phyloP scores from a whole-genome alignment of 2,329 filamentous ascomycete genomes.

The Hymenoscyphus occultus region DNA sequence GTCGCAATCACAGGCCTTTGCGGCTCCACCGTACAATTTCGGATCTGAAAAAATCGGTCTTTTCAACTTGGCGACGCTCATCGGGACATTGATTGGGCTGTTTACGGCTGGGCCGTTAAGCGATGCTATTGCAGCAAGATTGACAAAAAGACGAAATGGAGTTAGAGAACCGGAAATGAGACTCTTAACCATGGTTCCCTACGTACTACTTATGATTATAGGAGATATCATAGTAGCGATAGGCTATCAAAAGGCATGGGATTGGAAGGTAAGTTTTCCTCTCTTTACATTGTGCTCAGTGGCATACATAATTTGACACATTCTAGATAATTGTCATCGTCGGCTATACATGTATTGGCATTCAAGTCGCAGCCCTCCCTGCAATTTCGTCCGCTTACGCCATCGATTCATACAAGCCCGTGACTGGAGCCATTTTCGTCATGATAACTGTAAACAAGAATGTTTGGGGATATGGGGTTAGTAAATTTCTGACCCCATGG shows the following conservation, averaged over 20 bases:
- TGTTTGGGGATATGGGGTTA: conserved; percentile 59
- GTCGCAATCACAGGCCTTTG: conserved; percentile 46
- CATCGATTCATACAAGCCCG: conserved; percentile 61
- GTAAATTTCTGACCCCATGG: conserved; percentile 54
- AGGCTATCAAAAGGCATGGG: conserved; percentile 52
- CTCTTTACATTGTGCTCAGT: not conserved
- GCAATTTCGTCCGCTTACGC: conserved; percentile 56
- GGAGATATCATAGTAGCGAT: conserved; percentile 46
- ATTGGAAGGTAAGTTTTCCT: conserved; percentile 44
- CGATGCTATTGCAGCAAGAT: conserved; percentile 37
- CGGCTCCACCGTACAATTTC: conserved; percentile 31
- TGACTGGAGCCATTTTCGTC: conserved; percentile 58
- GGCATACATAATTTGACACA: not conserved
- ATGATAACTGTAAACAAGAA: conserved; percentile 63
- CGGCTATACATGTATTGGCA: conserved; percentile 53
- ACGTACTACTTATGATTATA: conserved; percentile 42
- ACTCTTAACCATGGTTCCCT: conserved; percentile 36
- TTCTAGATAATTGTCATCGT: conserved; percentile 48
- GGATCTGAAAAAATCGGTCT: conserved; percentile 45
- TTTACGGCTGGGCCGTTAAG: conserved; percentile 48
- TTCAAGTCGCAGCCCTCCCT: conserved; percentile 58
- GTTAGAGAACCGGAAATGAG: conserved; percentile 41
- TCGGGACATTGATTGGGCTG: conserved; percentile 45
- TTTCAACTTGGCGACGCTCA: conserved; percentile 49
- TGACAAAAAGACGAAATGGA: conserved; percentile 34